These are phyloP conservation scores for Besnoitia besnoiti DNA, from an alignment of 169 alveolate genomes.

Conservation along the genomic window DNA sequence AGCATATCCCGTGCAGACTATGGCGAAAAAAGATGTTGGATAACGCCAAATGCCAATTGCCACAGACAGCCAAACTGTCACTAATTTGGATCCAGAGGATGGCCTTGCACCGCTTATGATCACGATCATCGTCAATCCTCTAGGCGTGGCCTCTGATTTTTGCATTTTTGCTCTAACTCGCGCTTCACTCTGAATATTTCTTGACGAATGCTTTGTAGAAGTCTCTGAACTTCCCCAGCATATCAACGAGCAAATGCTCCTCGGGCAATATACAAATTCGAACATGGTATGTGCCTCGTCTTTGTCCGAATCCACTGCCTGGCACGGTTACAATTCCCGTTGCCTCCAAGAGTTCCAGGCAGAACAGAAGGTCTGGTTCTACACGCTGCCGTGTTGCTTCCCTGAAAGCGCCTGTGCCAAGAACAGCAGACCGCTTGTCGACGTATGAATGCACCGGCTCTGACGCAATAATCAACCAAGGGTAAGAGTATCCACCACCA, in stretches of 20 bases:
- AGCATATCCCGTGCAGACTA: no score
- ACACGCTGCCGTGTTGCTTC: neutral
- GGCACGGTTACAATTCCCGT: slow-evolving; percentile 88
- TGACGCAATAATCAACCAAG: no score
- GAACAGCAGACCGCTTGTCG: no score
- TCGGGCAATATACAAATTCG: slow-evolving; percentile 81
- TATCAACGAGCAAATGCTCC: slow-evolving; percentile 18
- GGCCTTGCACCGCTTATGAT: no score
- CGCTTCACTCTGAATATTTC: neutral
- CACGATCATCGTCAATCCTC: no score
- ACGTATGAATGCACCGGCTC: no score
- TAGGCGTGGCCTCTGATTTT: no score
- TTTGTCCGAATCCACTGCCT: slow-evolving; percentile 87
- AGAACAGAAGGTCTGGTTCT: slow-evolving; percentile 79
- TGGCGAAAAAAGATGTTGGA: no score
- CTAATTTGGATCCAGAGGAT: no score
- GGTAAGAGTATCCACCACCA: no score
- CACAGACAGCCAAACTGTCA: no score
- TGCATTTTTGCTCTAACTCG: neutral
- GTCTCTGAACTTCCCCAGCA: neutral
- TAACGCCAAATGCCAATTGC: no score
- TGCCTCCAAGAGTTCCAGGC: slow-evolving; percentile 78
- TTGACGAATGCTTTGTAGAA: slow-evolving; percentile 23
- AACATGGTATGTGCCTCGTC: slow-evolving; percentile 81
- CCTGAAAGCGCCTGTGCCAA: slow-evolving; percentile 62